Evolutionary conservation across 768 basidiomycete genomes (phyloP).

Genomic region (Leccinum disarticulatum): DNA sequence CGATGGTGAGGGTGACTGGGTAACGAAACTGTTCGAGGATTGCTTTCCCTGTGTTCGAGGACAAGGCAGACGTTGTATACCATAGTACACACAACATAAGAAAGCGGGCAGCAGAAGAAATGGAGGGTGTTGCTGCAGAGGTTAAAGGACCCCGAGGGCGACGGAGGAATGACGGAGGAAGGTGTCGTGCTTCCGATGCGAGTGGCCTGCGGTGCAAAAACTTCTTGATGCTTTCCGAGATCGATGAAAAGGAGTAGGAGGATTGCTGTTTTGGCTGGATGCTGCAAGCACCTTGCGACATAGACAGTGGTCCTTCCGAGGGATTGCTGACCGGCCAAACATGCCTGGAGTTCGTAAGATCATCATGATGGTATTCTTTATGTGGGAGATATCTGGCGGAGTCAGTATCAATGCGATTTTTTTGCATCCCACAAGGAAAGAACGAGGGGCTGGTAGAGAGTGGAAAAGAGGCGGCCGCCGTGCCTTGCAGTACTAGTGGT

Average conservation of each 20-base stretch:
- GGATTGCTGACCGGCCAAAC: constrained; percentile 27
- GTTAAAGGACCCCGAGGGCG: constrained; percentile 21
- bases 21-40: constrained; percentile 92
- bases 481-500: neutral
- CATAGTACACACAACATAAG: constrained; percentile 83
- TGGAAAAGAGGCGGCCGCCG: neutral
- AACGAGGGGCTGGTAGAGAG: neutral
- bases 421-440: constrained; percentile 23
- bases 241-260: constrained; percentile 10
- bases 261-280: constrained; percentile 5
- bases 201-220: constrained; percentile 19
- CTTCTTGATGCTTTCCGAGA: constrained; percentile 17
- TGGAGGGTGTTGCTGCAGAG: constrained; percentile 13
- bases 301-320: constrained; percentile 10
- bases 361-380: constrained; percentile 19
- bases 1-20: constrained; percentile 93
- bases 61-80: constrained; percentile 92
- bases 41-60: constrained; percentile 95
- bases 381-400: constrained; percentile 17
- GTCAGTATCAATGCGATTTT: constrained; percentile 11
- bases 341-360: constrained; percentile 14
- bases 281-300: constrained; percentile 10
- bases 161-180: constrained; percentile 29
- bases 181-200: constrained; percentile 10
- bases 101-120: constrained; percentile 50